Base-by-base conservation (phyloP, 495 filamentous ascomycete genomes). In the Amphirosellinia nigrospora region DNA sequence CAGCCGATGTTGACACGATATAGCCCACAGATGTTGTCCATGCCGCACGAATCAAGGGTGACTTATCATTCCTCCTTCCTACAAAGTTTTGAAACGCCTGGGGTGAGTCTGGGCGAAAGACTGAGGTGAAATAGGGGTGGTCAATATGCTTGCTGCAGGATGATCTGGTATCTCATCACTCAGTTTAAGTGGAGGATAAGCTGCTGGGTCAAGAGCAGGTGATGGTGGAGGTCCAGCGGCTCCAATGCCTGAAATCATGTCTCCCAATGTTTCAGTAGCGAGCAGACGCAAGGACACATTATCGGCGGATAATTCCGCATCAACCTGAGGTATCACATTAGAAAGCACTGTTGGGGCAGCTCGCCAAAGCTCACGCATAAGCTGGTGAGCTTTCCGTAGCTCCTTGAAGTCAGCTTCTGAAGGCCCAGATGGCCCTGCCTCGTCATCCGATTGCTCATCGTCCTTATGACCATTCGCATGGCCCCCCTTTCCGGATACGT, bases 351-450 rank as follows among this genome's bases (percentile, higher is more conserved):
- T 85, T 16, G 96, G 94, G 39, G 91, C 93, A 48, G 94, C 94
- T 72, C 93, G 90, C 96, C 96, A 99, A 9, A 99, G 86, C 78
- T 99, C 96, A 53, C 94, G 89, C 30, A 98, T 87, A 60, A 99
- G 84, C 34, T 87, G 86, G 79, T 99, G 96, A 10, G 95, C 95
- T 76, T 98, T 98, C 70, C 86, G 86, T 46, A 97, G 83, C 75
- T 98, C 95, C 68, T 89, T 91, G 52, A 98, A 81, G 77, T 98
- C 96, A 52, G 94, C 88, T 58, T 94, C 92, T 2, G 90, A 90
- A 10, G 91, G 90, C 8, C 88, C 89, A 46, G 81, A 78, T 7
- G 82, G 79, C 16, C 72, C 82, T 10, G 87, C 85, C 46, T 93
- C 92, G 58, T 96, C 93, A 52, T 94, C 93, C 26, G 92, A 91